Conservation (phyloP, 805 yeast species). For the Candida broadrunensis region DNA sequence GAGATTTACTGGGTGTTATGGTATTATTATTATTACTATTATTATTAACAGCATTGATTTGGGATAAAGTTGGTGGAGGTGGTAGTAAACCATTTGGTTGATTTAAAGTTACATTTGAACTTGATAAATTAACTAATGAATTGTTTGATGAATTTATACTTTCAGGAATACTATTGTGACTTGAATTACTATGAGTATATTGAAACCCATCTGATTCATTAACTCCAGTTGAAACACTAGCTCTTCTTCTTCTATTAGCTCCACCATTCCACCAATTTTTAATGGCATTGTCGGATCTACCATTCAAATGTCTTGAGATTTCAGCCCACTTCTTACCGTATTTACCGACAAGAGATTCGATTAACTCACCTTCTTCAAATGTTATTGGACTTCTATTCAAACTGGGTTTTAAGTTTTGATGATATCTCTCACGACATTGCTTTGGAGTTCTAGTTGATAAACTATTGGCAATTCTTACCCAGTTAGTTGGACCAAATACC, state of each 20-base stretch:
- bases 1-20: constrained; percentile 5
- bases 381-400: constrained; percentile 81
- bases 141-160: background rate
- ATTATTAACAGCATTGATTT: no score
- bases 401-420: constrained; percentile 84
- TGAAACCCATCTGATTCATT: background rate
- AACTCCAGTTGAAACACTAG: constrained; percentile 5
- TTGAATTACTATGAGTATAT: background rate
- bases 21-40: background rate
- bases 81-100: background rate
- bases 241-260: constrained; percentile 73
- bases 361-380: constrained; percentile 76
- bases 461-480: constrained; percentile 81
- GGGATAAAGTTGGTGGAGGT: constrained; percentile 9
- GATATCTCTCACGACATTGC: constrained; percentile 89
- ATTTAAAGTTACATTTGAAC: background rate
- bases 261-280: constrained; percentile 98
- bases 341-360: constrained; percentile 72
- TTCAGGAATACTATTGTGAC: background rate
- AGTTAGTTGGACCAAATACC: constrained; percentile 74
- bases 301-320: constrained; percentile 81
- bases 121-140: background rate
- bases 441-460: constrained; percentile 81
- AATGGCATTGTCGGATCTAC: constrained; percentile 86
- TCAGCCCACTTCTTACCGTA: constrained; percentile 95